phyloP scores from a whole-genome alignment of 805 yeast genomes.

The Yarrowia sp. region DNA sequence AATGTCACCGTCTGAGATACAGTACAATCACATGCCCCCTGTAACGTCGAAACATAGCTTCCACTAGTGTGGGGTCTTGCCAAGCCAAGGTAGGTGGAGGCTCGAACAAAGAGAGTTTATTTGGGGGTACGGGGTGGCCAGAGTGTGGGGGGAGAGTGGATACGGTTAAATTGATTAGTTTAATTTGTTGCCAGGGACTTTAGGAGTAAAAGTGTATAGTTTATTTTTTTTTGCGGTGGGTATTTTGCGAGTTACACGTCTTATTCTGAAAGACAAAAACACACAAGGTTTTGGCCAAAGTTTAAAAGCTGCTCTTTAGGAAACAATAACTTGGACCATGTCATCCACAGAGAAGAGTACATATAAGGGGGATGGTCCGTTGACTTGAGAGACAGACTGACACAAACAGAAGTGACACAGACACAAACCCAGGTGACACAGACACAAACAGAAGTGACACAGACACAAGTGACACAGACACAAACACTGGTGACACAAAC shows the following conservation, averaged over 20 bases:
- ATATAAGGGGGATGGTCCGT: neutral
- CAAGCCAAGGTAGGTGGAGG: constrained; percentile 10
- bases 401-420: neutral
- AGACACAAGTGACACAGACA: neutral
- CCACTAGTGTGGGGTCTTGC: neutral
- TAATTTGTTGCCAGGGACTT: too few species aligned
- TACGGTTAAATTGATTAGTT: too few species aligned
- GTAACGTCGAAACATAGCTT: neutral
- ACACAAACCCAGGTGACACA: neutral
- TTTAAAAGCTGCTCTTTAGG: neutral
- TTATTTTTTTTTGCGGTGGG: too few species aligned
- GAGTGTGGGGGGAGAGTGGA: too few species aligned
- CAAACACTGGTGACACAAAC: neutral
- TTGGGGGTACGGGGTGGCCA: too few species aligned
- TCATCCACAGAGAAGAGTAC: neutral
- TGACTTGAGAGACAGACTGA: neutral
- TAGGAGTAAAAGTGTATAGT: too few species aligned
- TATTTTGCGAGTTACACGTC: too few species aligned
- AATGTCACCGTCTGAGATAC: too few species aligned
- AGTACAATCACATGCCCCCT: neutral
- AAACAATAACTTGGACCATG: constrained; percentile 11
- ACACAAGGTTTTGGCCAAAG: neutral
- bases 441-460: neutral
- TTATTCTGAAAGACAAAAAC: neutral
- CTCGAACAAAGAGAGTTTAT: neutral